Conservation (phyloP, 164 flowering plant genomes). For the Magnolia officinalis region DNA sequence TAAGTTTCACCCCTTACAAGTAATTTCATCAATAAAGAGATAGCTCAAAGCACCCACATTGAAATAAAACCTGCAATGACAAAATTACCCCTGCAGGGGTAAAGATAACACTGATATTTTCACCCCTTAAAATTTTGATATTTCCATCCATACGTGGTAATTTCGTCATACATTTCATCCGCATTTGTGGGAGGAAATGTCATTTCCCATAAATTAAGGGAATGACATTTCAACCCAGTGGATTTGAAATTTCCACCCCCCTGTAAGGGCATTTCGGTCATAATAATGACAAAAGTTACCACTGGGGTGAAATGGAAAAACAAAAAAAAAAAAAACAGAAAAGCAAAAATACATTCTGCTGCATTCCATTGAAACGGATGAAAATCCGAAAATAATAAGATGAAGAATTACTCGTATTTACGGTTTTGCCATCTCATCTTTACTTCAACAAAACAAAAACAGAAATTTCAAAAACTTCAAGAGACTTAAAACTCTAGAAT, state of each 20-base stretch:
- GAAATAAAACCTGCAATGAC: not conserved
- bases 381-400: too few species aligned
- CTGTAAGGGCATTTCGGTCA: not conserved
- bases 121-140: not conserved
- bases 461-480: not conserved
- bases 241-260: too few species aligned
- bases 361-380: too few species aligned
- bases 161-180: not conserved
- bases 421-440: not conserved
- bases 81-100: not conserved
- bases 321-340: too few species aligned
- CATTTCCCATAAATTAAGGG: not conserved
- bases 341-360: not conserved
- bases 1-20: not conserved
- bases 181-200: not conserved
- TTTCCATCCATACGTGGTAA: not conserved
- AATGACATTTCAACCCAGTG: not conserved
- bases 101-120: not conserved
- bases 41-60: not conserved
- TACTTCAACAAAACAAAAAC: not conserved
- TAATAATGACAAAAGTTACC: not conserved
- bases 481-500: not conserved
- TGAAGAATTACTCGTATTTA: not conserved
- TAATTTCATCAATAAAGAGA: not conserved
- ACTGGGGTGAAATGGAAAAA: not conserved